Conservation (phyloP, 2,329 filamentous ascomycete species). For the Diaporthe citrichinensis region DNA sequence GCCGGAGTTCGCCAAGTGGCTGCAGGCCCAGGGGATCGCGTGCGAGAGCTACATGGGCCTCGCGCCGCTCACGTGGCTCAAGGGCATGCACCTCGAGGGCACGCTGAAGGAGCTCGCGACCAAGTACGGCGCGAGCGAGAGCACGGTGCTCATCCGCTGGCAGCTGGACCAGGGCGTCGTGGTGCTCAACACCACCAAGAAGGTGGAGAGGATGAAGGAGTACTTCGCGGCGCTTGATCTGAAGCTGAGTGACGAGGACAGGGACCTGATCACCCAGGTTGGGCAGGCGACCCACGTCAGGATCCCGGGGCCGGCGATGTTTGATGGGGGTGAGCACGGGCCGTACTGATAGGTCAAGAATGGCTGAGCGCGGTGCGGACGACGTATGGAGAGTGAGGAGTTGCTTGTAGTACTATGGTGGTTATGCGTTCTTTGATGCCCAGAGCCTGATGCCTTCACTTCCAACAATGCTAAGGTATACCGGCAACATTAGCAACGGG, state of each 20-base stretch:
- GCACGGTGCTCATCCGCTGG: slow-evolving; percentile 46
- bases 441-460: background rate
- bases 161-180: slow-evolving; percentile 43
- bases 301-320: slow-evolving; percentile 14
- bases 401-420: background rate
- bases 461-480: background rate
- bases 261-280: slow-evolving; percentile 47
- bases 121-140: slow-evolving; percentile 43
- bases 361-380: background rate
- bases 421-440: background rate
- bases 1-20: slow-evolving; percentile 28
- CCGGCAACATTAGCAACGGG: too few relatives aligned
- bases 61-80: slow-evolving; percentile 44
- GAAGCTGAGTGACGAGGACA: slow-evolving; percentile 49
- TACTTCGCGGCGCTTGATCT: slow-evolving; percentile 48
- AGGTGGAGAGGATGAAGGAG: slow-evolving; percentile 52
- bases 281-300: slow-evolving; percentile 25
- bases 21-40: slow-evolving; percentile 42
- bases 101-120: slow-evolving; percentile 42
- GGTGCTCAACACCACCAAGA: slow-evolving; percentile 46
- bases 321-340: slow-evolving; percentile 23
- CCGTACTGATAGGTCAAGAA: background rate
- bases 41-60: slow-evolving; percentile 36
- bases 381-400: background rate
- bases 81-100: slow-evolving; percentile 42